These are phyloP conservation scores for Lupinus albus DNA, from an alignment of 306 rosid species.

Conservation along the genomic window DNA sequence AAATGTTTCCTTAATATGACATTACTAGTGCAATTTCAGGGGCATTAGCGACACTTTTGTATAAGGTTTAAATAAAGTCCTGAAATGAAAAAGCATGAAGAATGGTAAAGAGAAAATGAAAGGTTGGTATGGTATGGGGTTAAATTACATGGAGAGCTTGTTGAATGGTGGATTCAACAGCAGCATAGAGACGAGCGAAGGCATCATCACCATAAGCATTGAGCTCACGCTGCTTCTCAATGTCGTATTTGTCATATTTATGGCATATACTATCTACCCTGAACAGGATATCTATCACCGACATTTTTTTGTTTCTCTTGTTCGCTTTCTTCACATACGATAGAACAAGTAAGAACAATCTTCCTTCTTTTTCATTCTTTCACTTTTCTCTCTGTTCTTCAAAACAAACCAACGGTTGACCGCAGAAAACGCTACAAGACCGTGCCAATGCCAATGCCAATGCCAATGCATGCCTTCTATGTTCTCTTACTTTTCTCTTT, in stretches of 20 bases:
- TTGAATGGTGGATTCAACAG: constrained; percentile 55
- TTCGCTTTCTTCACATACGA: neutral
- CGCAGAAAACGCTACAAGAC: constrained; percentile 45
- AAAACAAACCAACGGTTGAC: constrained; percentile 46
- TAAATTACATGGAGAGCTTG: constrained; percentile 48
- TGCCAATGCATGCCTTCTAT: neutral
- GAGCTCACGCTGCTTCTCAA: constrained; percentile 73
- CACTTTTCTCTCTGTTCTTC: neutral
- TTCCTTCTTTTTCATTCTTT: neutral
- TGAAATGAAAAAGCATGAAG: too few relatives aligned
- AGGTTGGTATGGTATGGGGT: neutral
- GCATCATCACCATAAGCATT: constrained; percentile 69
- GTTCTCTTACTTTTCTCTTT: too few relatives aligned
- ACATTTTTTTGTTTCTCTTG: constrained; percentile 45
- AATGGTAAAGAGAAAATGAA: neutral
- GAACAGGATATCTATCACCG: constrained; percentile 71
- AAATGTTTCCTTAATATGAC: too few relatives aligned
- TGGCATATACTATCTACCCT: constrained; percentile 77
- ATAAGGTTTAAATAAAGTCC: too few relatives aligned
- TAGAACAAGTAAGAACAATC: neutral
- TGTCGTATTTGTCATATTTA: constrained; percentile 62
- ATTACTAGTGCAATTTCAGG: too few relatives aligned
- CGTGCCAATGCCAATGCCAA: constrained; percentile 40
- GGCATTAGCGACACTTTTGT: too few relatives aligned
- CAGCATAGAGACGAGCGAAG: constrained; percentile 62